These are phyloP conservation scores for Vitis vinifera DNA, from an alignment of 164 flowering plant species.

Conservation along the genomic window ASM3070453v1 NC_081816.1:19422501-19423000, in stretches of 20 bases:
- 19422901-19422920: conserved; percentile 15
- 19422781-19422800: conserved; percentile 52
- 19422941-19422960: conserved; percentile 44
- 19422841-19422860: conserved; percentile 33
- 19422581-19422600: neutral
- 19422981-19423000: neutral
- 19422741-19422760: conserved; percentile 43
- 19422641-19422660: neutral
- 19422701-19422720: neutral
- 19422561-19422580: conserved; percentile 2
- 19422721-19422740: conserved; percentile 44
- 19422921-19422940: conserved; percentile 27
- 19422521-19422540: too few species aligned
- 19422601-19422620: neutral
- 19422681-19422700: neutral
- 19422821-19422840: conserved; percentile 55
- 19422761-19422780: conserved; percentile 23
- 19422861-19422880: conserved; percentile 20
- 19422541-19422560: neutral
- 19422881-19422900: conserved; percentile 32
- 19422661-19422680: conserved; percentile 8
- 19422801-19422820: conserved; percentile 39
- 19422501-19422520: too few species aligned
- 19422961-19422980: conserved; percentile 67
- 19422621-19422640: conserved; percentile 10